phyloP scores from a whole-genome alignment of 1,284 basidiomycete species.

The Austroboletus niveus region DNA sequence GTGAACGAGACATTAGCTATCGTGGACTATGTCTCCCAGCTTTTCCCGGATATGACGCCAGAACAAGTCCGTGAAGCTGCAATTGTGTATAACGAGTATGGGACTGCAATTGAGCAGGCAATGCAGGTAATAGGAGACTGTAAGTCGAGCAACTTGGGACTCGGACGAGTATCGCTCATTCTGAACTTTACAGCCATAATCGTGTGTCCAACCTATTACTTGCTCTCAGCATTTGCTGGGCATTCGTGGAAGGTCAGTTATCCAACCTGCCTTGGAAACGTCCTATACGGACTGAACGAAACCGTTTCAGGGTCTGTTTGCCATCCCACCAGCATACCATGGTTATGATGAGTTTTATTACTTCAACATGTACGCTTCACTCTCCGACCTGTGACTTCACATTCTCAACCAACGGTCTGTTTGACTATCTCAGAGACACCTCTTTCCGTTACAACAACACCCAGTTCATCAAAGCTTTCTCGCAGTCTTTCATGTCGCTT shows the following conservation, averaged over 20 bases:
- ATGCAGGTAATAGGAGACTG: constrained; percentile 20
- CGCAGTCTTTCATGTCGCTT: too few relatives aligned
- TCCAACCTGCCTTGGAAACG: background rate
- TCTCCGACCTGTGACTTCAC: background rate
- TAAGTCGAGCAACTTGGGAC: constrained; percentile 6
- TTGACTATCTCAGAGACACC: too few relatives aligned
- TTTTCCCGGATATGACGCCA: constrained; percentile 20
- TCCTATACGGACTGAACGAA: background rate
- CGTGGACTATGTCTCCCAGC: too few relatives aligned
- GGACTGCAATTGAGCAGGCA: constrained; percentile 16
- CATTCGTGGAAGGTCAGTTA: constrained; percentile 3
- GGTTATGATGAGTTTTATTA: constrained; percentile 12
- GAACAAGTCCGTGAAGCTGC: constrained; percentile 7
- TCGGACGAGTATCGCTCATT: background rate
- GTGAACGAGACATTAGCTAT: too few relatives aligned
- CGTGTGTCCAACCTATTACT: constrained; percentile 21
- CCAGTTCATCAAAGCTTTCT: too few relatives aligned
- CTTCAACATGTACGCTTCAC: constrained; percentile 13
- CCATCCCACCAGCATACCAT: constrained; percentile 21
- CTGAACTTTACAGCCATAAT: constrained; percentile 16
- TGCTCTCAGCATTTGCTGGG: constrained; percentile 18
- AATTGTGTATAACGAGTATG: constrained; percentile 13
- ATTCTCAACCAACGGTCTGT: background rate
- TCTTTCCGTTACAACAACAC: too few relatives aligned
- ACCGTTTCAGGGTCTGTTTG: constrained; percentile 19